These are phyloP conservation scores for Collybia sp. DNA, from an alignment of 768 basidiomycete species.

Conservation along the genomic window DNA sequence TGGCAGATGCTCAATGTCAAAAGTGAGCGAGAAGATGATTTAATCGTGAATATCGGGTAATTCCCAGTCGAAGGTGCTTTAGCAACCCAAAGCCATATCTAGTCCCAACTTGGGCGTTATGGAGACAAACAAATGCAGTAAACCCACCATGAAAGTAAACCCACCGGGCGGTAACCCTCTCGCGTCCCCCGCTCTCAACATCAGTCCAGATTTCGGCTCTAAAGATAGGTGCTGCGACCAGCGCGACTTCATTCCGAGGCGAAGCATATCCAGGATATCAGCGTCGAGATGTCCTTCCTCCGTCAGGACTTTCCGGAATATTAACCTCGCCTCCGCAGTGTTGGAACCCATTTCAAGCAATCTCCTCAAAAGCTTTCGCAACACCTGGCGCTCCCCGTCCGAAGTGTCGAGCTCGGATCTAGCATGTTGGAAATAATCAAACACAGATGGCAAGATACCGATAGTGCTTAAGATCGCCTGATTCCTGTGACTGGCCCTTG, in stretches of 20 bases:
- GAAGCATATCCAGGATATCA: slow-evolving; percentile 67
- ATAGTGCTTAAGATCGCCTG: slow-evolving; percentile 60
- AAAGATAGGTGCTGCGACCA: slow-evolving; percentile 81
- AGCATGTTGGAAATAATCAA: slow-evolving; percentile 37
- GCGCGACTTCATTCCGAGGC: slow-evolving; percentile 64
- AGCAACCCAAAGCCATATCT: slow-evolving; percentile 51
- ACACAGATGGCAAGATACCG: slow-evolving; percentile 49
- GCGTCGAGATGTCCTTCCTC: slow-evolving; percentile 47
- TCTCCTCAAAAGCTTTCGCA: slow-evolving; percentile 61
- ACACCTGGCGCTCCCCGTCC: slow-evolving; percentile 48
- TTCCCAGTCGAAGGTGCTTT: slow-evolving; percentile 26
- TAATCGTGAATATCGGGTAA: slow-evolving; percentile 33
- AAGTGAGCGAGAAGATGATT: slow-evolving; percentile 20
- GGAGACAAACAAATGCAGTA: not conserved
- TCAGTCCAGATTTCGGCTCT: slow-evolving; percentile 48
- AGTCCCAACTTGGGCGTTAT: slow-evolving; percentile 1
- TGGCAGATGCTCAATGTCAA: slow-evolving; percentile 44
- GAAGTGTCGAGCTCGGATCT: slow-evolving; percentile 16
- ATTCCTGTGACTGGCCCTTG: slow-evolving; percentile 61
- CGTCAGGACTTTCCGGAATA: slow-evolving; percentile 56
- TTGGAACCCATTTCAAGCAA: slow-evolving; percentile 73
- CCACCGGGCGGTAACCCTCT: slow-evolving; percentile 57
- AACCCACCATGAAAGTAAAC: slow-evolving; percentile 66
- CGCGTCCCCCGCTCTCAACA: slow-evolving; percentile 39
- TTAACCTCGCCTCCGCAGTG: slow-evolving; percentile 53